Evolutionary conservation across 2,329 filamentous ascomycete genomes (phyloP).

Genomic region (Colletotrichum neosansevieriae): DNA sequence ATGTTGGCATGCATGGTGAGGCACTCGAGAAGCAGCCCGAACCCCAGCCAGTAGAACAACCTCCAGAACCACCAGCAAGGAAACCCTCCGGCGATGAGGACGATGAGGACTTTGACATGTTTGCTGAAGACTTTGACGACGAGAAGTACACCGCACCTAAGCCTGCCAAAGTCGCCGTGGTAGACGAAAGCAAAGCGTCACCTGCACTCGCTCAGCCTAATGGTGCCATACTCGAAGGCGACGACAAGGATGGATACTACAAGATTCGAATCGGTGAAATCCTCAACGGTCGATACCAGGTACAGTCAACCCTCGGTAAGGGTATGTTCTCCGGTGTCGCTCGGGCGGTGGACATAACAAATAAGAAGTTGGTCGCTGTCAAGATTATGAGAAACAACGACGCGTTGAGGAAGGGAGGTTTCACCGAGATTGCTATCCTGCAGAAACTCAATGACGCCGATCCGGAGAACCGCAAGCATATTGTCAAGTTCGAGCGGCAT

Average conservation of each 20-base stretch:
- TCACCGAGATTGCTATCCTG: slow-evolving; percentile 94
- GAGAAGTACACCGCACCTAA: slow-evolving; percentile 72
- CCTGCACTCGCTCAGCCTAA: slow-evolving; percentile 61
- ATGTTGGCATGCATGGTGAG: slow-evolving; percentile 64
- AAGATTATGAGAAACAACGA: slow-evolving; percentile 99
- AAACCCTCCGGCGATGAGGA: slow-evolving; percentile 62
- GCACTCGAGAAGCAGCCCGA: slow-evolving; percentile 43
- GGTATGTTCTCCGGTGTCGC: slow-evolving; percentile 99
- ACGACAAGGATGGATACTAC: slow-evolving; percentile 96
- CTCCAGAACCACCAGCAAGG: slow-evolving; percentile 47
- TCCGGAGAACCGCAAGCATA: slow-evolving; percentile 88
- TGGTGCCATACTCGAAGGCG: slow-evolving; percentile 88
- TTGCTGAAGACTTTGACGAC: slow-evolving; percentile 82
- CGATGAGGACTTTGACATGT: slow-evolving; percentile 87
- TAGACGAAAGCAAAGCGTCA: slow-evolving; percentile 62
- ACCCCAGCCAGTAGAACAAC: slow-evolving; percentile 48
- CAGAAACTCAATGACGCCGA: slow-evolving; percentile 89
- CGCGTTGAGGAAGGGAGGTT: slow-evolving; percentile 88
- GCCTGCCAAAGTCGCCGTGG: slow-evolving; percentile 51
- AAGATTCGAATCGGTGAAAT: slow-evolving; percentile 93
- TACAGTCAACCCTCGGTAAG: slow-evolving; percentile 88
- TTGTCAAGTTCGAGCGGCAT: slow-evolving; percentile 86
- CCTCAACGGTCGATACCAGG: slow-evolving; percentile 88
- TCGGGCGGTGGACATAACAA: slow-evolving; percentile 82
- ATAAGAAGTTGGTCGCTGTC: slow-evolving; percentile 85